Evolutionary conservation across 805 yeast species (phyloP).

Genomic region (Candida hispaniensis): DNA sequence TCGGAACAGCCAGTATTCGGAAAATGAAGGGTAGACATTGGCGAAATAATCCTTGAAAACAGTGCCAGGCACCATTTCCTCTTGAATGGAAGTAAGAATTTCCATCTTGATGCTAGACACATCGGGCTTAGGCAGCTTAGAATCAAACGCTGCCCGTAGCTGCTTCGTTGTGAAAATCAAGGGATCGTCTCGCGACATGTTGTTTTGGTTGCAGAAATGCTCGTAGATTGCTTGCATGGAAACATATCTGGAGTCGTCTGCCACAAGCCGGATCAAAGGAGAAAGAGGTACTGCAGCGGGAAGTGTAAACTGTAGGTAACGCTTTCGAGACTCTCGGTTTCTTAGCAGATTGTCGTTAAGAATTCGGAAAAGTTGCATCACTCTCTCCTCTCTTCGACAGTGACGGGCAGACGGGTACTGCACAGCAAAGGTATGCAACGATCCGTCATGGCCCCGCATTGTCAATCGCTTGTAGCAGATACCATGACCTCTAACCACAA

Average conservation of each 20-base stretch:
- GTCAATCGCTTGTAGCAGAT: conserved; percentile 82
- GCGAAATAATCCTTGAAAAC: conserved; percentile 72
- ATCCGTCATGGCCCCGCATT: conserved; percentile 90
- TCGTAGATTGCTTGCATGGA: conserved; percentile 81
- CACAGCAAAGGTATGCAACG: conserved; percentile 83
- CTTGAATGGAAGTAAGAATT: conserved; percentile 80
- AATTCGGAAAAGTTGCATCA: conserved; percentile 82
- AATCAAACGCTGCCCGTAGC: conserved; percentile 85
- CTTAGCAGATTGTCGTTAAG: conserved; percentile 70
- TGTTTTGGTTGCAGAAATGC: conserved; percentile 62
- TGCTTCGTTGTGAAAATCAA: conserved; percentile 76
- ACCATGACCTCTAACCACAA: conserved; percentile 78
- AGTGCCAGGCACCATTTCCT: conserved; percentile 73
- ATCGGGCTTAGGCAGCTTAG: conserved; percentile 88
- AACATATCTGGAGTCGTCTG: conserved; percentile 66
- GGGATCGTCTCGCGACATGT: conserved; percentile 79
- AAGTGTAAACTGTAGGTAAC: conserved; percentile 72
- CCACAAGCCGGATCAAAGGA: conserved; percentile 84
- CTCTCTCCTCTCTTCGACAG: conserved; percentile 90
- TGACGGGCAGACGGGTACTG: conserved; percentile 98
- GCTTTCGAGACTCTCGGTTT: conserved; percentile 78
- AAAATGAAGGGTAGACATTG: conserved; percentile 60
- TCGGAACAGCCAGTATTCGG: conserved; percentile 95
- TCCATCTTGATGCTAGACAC: conserved; percentile 80
- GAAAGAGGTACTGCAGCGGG: conserved; percentile 91